A percentile compares a stretch with the other conserved stretches of the same genome.
phyloP scores from a whole-genome alignment of 305 asterid genomes.

The Fraxinus nigra region DNA sequence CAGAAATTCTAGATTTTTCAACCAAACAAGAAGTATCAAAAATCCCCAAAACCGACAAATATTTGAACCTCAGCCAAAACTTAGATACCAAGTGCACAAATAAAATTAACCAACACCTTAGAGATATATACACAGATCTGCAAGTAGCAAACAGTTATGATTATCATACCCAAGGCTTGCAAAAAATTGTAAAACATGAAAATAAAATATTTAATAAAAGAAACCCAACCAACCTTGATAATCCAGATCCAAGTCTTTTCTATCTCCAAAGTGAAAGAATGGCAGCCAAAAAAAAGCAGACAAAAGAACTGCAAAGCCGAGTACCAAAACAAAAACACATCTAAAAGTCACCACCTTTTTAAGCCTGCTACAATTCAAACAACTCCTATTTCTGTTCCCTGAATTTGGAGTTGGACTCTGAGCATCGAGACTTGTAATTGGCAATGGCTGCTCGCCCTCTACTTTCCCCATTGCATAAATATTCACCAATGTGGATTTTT shows the following conservation, averaged over 20 bases:
- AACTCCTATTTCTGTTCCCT: slow-evolving; percentile 38
- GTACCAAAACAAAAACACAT: slow-evolving; percentile 61
- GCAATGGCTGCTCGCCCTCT: slow-evolving; percentile 50
- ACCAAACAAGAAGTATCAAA: slow-evolving; percentile 11
- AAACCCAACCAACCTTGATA: slow-evolving; percentile 50
- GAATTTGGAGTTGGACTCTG: slow-evolving; percentile 38
- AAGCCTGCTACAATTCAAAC: slow-evolving; percentile 41
- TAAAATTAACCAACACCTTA: background rate
- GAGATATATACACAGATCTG: slow-evolving; percentile 24
- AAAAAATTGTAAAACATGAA: background rate
- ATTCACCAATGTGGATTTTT: slow-evolving; percentile 51
- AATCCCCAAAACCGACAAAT: slow-evolving; percentile 1
- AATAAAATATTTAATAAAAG: background rate
- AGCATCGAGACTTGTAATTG: slow-evolving; percentile 49
- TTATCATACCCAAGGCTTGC: slow-evolving; percentile 5
- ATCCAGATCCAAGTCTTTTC: slow-evolving; percentile 73
- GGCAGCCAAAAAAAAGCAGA: slow-evolving; percentile 82
- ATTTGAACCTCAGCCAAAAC: background rate
- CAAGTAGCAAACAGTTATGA: slow-evolving; percentile 8
- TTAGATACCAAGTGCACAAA: slow-evolving; percentile 5
- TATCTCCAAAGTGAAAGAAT: slow-evolving; percentile 52
- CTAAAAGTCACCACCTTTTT: slow-evolving; percentile 46
- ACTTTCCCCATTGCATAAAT: slow-evolving; percentile 73
- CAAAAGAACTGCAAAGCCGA: slow-evolving; percentile 61
- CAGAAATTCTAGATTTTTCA: slow-evolving; percentile 2